Percentiles rank a stretch among this genome's conserved stretches.
phyloP scores from a whole-genome alignment of 257 asterid genomes.

The Osmanthus fragrans region DNA sequence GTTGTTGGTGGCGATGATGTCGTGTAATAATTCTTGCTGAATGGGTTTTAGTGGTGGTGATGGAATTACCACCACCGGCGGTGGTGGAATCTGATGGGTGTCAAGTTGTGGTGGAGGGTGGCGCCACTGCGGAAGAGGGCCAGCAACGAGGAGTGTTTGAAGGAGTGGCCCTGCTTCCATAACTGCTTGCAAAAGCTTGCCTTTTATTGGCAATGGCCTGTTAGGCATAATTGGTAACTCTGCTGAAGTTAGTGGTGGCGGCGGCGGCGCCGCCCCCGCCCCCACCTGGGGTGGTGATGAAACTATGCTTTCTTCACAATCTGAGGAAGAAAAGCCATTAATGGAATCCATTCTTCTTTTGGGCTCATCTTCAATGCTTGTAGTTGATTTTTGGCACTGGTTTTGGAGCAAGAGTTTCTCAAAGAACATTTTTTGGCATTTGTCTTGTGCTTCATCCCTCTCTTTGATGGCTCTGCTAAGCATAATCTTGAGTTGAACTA shows the following conservation, averaged over 20 bases:
- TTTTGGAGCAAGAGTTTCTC: constrained; percentile 51
- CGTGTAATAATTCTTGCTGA: neutral
- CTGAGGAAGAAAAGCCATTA: constrained; percentile 23
- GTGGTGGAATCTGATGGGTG: constrained; percentile 17
- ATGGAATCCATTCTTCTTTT: constrained; percentile 25
- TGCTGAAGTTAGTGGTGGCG: neutral
- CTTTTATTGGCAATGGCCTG: constrained; percentile 17
- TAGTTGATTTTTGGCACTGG: constrained; percentile 30
- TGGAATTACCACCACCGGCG: neutral
- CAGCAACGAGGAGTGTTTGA: constrained; percentile 16
- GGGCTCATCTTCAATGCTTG: constrained; percentile 69
- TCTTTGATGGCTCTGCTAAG: constrained; percentile 53
- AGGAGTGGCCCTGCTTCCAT: neutral
- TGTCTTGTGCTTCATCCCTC: constrained; percentile 61
- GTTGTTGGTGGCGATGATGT: neutral
- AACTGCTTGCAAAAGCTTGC: constrained; percentile 21
- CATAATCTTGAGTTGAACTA: constrained; percentile 53
- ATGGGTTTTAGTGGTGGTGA: neutral
- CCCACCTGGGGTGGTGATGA: constrained; percentile 13
- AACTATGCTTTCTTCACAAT: constrained; percentile 24
- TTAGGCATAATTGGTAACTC: constrained; percentile 3
- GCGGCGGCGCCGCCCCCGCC: neutral
- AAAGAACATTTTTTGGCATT: constrained; percentile 44
- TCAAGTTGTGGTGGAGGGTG: constrained; percentile 24
- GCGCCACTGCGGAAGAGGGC: constrained; percentile 24